Conservation (phyloP, 2,329 filamentous ascomycete species). For the Bimuria novae-zelandiae region DNA sequence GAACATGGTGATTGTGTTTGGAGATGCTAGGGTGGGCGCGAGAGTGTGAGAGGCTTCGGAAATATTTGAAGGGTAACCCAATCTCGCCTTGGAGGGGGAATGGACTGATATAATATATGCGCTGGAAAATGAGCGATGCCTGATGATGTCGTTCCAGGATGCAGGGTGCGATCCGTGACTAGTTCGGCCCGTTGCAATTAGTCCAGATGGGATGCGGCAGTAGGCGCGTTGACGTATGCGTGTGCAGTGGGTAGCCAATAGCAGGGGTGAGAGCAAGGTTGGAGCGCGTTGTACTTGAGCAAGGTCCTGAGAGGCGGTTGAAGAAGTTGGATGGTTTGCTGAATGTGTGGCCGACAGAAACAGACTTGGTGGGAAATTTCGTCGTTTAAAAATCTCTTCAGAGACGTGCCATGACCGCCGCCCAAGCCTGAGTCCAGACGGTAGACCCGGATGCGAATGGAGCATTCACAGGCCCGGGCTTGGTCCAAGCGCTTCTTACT, state of each 20-base stretch:
- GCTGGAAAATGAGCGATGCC: slow-evolving; percentile 26
- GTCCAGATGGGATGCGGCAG: neutral
- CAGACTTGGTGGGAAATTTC: neutral
- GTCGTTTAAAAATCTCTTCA: neutral
- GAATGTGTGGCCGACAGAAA: neutral
- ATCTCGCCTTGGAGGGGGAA: neutral
- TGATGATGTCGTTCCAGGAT: slow-evolving; percentile 36
- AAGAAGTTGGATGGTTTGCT: neutral
- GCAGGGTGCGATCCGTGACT: slow-evolving; percentile 19
- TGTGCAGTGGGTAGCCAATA: neutral
- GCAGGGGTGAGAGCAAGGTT: neutral
- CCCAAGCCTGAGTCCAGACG: slow-evolving; percentile 2
- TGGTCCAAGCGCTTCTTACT: slow-evolving; percentile 11
- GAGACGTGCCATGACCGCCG: slow-evolving; percentile 1
- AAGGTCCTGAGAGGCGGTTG: neutral
- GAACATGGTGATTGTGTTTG: slow-evolving; percentile 41
- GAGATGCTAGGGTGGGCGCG: neutral
- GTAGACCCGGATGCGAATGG: neutral
- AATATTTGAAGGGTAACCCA: slow-evolving; percentile 3
- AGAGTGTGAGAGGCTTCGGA: neutral
- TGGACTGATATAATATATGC: slow-evolving; percentile 33
- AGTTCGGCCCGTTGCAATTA: slow-evolving; percentile 15
- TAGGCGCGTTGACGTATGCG: neutral
- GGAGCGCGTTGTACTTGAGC: neutral
- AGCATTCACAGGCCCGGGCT: slow-evolving; percentile 3